Evolutionary conservation across 805 yeast species (phyloP), one percentile per base, ranked within the genome.

Genomic region (Tetrapisispora fleetii): DNA sequence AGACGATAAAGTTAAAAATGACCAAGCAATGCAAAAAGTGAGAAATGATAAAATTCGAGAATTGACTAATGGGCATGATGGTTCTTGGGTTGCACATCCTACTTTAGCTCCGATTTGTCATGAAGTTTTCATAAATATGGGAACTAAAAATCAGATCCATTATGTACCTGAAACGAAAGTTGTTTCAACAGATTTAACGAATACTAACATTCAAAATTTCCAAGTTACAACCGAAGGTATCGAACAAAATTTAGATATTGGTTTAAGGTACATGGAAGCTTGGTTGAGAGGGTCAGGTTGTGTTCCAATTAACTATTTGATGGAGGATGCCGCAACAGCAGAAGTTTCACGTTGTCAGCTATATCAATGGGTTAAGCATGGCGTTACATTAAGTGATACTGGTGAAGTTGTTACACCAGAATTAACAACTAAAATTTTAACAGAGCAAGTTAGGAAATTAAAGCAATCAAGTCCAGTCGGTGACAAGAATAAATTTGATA

Each of bases 301-400:
- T 74, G 90, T 83, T 52, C 91, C 95, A 55, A 85, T 85, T 65
- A 84, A 85, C 71, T 78, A 80, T 65, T 73, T 85, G 67, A 85
- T 85, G 95, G 95, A 85, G 68, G 95, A 85, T 67, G 95, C 95
- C 28, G 93, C 93, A 33, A 85, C 95, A 45, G 91, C 93, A 38
- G 95, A 85, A 68, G 95, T 85, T 37, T 81, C 90, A 36, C 77
- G 93, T 70, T 76, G 88, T 52, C 91, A 84, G 68, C 72, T 85
- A 56, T 81, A 81, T 75, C 88, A 86, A 63, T 85, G 95, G 95
- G 85, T 81, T 46, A 82, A 80, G 50, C 90, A 85, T 63, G 78
- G 79, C 41, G 83, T 79, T 41, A 68, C 63, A 48, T 62, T 77
- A 52, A 74, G 78, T 48, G 86, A 82, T 58, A 73, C 80, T 24